Conservation (phyloP, 176 grass and related monocot genomes). For the Musa beccarii region DNA sequence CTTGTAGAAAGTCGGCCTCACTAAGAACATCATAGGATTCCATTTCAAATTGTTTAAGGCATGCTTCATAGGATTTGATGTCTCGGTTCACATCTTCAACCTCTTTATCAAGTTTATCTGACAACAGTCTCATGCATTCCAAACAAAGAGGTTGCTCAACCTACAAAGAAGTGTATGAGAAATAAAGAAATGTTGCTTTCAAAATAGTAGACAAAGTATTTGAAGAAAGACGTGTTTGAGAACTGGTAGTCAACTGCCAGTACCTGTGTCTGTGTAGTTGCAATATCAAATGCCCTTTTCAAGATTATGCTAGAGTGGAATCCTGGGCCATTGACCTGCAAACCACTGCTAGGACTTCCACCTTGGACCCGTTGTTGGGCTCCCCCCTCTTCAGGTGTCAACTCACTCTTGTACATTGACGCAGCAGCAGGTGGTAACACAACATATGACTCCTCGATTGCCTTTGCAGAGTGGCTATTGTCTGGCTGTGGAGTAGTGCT, state of each 20-base stretch:
- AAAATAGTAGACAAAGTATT: not conserved
- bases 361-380: constrained; percentile 24
- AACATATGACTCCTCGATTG: constrained; percentile 90
- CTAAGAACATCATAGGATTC: constrained; percentile 65
- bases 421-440: constrained; percentile 78
- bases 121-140: constrained; percentile 89
- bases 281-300: constrained; percentile 91
- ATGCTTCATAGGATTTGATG: constrained; percentile 85
- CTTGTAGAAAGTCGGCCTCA: constrained; percentile 61
- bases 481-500: constrained; percentile 29
- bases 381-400: constrained; percentile 38
- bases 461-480: constrained; percentile 46
- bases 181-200: not conserved
- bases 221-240: not conserved
- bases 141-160: constrained; percentile 94
- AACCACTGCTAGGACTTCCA: constrained; percentile 30
- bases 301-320: constrained; percentile 84
- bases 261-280: constrained; percentile 91
- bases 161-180: constrained; percentile 25
- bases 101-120: constrained; percentile 91
- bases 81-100: constrained; percentile 80
- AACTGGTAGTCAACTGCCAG: not conserved
- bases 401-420: constrained; percentile 60
- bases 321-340: constrained; percentile 48
- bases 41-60: constrained; percentile 52